Evolutionary conservation across 179 eudicot genomes (phyloP).

Genomic region (Drosera spatulata): DNA sequence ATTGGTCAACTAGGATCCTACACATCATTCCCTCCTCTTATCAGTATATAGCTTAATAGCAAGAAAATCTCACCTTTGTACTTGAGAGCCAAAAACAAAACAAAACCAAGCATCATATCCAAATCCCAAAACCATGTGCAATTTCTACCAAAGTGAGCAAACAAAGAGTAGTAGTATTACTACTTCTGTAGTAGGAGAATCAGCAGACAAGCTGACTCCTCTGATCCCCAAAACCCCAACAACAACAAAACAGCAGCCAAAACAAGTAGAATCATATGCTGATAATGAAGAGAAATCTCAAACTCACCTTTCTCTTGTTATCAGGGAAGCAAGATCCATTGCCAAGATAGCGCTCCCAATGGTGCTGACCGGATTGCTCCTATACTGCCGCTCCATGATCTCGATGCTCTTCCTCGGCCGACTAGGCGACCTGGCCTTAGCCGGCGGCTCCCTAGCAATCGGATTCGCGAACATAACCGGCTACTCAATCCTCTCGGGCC

Average conservation of each 20-base stretch:
- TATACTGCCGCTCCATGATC: constrained; percentile 2
- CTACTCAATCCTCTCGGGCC: too few species aligned
- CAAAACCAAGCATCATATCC: too few species aligned
- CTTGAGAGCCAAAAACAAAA: too few species aligned
- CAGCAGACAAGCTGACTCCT: constrained; percentile 10
- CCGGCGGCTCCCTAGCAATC: constrained; percentile 65
- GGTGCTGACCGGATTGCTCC: constrained; percentile 13
- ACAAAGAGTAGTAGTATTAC: background rate
- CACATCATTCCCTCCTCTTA: too few species aligned
- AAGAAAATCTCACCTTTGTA: too few species aligned
- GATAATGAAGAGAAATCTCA: constrained; percentile 20
- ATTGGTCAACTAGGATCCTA: too few species aligned
- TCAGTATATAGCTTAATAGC: too few species aligned
- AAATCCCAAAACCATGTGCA: background rate
- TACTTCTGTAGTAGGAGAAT: background rate
- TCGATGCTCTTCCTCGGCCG: constrained; percentile 76
- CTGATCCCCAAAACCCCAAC: constrained; percentile 13
- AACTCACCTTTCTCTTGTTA: constrained; percentile 22
- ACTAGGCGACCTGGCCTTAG: constrained; percentile 48
- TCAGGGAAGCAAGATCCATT: constrained; percentile 47
- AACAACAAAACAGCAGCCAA: constrained; percentile 7
- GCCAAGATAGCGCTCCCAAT: constrained; percentile 54
- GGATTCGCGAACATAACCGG: constrained; percentile 11
- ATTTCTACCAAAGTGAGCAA: background rate
- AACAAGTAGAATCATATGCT: constrained; percentile 1